Evolutionary conservation across 805 yeast species (phyloP), one percentile per base, ranked within the genome.

Genomic region (Ascoidea rubescens): DNA sequence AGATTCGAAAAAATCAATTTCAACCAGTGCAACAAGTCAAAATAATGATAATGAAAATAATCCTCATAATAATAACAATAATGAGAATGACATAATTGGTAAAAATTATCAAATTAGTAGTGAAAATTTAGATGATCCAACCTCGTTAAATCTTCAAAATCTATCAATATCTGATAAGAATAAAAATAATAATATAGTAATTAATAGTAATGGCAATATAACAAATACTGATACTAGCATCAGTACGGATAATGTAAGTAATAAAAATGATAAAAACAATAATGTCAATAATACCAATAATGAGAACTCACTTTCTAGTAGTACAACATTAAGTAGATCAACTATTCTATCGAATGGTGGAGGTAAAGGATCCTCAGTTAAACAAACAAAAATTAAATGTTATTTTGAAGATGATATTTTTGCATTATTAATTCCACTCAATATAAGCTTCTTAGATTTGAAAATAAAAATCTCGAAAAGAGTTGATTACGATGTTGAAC

Each of bases 351-450:
- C 28, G 28, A 21, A 21, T 21, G 3, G 28, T 21, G 28, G 28
- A 21, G 28, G 28, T 21, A 21, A 21, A 21, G 28, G 28, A 21
- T 21, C 28, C 28, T 21, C 28, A 21, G 28, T 46, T n/a, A 51
- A 53, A 50, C 78, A 78, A 59, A 67, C 71, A 17, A 86, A 86
- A 64, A 77, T 85, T 50, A 86, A 86, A 63, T 84, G 86, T 60
- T 86, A 82, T 63, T 84, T 79, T 60, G 82, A 80, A 54, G 93
- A 84, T 60, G 95, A 86, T 62, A 86, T 86, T 14, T 86, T 85
- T 69, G 93, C 88, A 1, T 71, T 86, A 46, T 65, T 80, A 55
- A 67, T 81, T 45, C 79, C 80, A 37, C 60, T 70, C 12, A 70
- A 68, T 55, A 73, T 75, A 50, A 67, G 76, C 4, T 63, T 77